Evolutionary conservation across 768 basidiomycete species (phyloP).

Genomic region (Panellus pusillus): DNA sequence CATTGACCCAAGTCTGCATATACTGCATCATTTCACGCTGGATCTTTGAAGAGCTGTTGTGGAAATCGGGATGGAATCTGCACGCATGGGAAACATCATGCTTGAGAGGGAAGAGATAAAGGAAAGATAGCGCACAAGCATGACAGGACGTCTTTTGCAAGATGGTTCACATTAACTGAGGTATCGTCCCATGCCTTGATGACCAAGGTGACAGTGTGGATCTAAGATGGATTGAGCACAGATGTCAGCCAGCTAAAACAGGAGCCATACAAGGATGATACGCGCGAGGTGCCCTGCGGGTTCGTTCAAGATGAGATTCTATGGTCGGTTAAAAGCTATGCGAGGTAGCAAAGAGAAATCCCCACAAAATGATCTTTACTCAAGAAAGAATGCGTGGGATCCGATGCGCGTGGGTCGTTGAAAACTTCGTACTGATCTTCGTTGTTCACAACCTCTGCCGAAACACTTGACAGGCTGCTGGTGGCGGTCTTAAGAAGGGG

Average conservation of each 20-base stretch:
- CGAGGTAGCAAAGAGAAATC: slow-evolving; percentile 11
- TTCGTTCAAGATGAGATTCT: slow-evolving; percentile 82
- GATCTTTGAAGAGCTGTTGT: slow-evolving; percentile 58
- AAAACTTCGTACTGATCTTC: slow-evolving; percentile 88
- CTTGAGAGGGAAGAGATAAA: background rate
- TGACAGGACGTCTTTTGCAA: slow-evolving; percentile 64
- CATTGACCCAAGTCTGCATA: slow-evolving; percentile 61
- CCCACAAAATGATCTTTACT: slow-evolving; percentile 87
- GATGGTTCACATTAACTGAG: slow-evolving; percentile 53
- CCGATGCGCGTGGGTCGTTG: slow-evolving; percentile 78
- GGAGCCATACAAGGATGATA: slow-evolving; percentile 56
- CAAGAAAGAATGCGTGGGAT: slow-evolving; percentile 87
- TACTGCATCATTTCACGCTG: slow-evolving; percentile 77
- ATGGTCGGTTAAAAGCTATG: slow-evolving; percentile 9
- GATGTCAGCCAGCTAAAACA: background rate
- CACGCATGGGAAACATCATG: background rate
- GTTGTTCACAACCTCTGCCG: slow-evolving; percentile 75
- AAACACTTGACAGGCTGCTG: slow-evolving; percentile 56
- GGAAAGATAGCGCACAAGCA: slow-evolving; percentile 53
- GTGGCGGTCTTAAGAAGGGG: slow-evolving; percentile 76
- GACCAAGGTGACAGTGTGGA: slow-evolving; percentile 64
- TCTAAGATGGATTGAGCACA: slow-evolving; percentile 32
- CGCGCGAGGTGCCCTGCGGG: slow-evolving; percentile 77
- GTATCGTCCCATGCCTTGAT: slow-evolving; percentile 81
- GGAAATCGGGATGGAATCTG: slow-evolving; percentile 87